phyloP scores from a whole-genome alignment of 2,329 filamentous ascomycete genomes.

The Claviceps citrina region DNA sequence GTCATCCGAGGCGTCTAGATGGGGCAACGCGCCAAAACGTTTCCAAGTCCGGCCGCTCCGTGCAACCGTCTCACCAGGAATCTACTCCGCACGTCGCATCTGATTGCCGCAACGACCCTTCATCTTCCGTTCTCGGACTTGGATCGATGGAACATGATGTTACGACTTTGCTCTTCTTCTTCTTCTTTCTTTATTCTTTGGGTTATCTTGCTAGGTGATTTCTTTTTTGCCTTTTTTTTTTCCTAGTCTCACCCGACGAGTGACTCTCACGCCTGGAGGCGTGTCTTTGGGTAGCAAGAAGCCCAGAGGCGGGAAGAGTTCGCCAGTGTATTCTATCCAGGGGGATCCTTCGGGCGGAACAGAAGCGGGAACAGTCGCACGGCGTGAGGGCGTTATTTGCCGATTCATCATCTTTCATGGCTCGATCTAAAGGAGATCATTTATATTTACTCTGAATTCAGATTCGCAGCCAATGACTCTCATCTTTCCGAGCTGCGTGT shows the following conservation, averaged over 20 bases:
- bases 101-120: background rate
- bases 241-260: background rate
- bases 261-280: background rate
- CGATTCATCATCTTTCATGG: background rate
- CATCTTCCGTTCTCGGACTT: background rate
- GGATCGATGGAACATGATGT: conserved; percentile 7
- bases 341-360: background rate
- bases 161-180: conserved; percentile 6
- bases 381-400: conserved; percentile 5
- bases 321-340: conserved; percentile 9
- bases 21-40: background rate
- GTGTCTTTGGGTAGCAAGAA: background rate
- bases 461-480: too few relatives aligned
- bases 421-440: background rate
- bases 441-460: background rate
- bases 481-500: too few relatives aligned
- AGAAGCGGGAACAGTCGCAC: conserved; percentile 5
- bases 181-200: background rate
- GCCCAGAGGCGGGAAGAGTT: conserved; percentile 4
- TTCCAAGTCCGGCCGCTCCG: background rate
- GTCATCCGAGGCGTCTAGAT: conserved; percentile 77
- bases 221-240: background rate
- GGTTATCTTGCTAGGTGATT: too few relatives aligned
- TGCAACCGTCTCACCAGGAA: background rate
- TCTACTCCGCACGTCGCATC: background rate